These are phyloP conservation scores for Boletus eberwhitei DNA, from an alignment of 768 basidiomycete species.

Conservation along the genomic window DNA sequence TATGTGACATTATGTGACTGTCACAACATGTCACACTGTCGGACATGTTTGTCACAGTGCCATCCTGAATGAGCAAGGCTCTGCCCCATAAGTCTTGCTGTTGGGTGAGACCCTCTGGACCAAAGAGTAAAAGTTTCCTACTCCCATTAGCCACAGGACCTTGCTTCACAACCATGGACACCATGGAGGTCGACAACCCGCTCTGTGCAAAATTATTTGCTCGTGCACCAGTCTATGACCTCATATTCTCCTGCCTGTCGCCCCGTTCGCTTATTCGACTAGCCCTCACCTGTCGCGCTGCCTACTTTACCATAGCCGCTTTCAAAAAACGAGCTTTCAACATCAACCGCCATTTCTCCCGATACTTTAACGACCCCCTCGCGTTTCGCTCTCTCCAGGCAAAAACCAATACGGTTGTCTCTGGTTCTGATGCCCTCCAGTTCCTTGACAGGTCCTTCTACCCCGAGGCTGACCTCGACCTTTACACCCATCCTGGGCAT, in stretches of 20 bases:
- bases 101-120: no score
- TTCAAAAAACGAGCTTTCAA: slow-evolving; percentile 33
- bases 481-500: slow-evolving; percentile 40
- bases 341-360: slow-evolving; percentile 34
- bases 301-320: slow-evolving; percentile 9
- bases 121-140: no score
- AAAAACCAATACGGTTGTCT: slow-evolving; percentile 44
- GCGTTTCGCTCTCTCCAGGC: slow-evolving; percentile 44
- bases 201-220: slow-evolving; percentile 4
- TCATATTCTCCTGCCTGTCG: slow-evolving; percentile 18
- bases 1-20: no score
- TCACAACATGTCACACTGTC: no score
- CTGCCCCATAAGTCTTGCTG: no score
- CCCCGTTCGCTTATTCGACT: slow-evolving; percentile 25
- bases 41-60: no score
- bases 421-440: slow-evolving; percentile 52
- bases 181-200: neutral
- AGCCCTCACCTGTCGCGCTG: slow-evolving; percentile 20
- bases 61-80: no score
- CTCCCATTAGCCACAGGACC: no score
- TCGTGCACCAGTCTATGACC: slow-evolving; percentile 22
- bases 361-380: slow-evolving; percentile 36
- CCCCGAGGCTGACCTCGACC: slow-evolving; percentile 47
- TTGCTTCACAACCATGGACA: neutral
- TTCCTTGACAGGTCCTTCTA: slow-evolving; percentile 46